Percentiles rank a stretch among this genome's conserved stretches.
Evolutionary conservation across 2,329 filamentous ascomycete genomes (phyloP).

Genomic region (Phialemonium atrogriseum): DNA sequence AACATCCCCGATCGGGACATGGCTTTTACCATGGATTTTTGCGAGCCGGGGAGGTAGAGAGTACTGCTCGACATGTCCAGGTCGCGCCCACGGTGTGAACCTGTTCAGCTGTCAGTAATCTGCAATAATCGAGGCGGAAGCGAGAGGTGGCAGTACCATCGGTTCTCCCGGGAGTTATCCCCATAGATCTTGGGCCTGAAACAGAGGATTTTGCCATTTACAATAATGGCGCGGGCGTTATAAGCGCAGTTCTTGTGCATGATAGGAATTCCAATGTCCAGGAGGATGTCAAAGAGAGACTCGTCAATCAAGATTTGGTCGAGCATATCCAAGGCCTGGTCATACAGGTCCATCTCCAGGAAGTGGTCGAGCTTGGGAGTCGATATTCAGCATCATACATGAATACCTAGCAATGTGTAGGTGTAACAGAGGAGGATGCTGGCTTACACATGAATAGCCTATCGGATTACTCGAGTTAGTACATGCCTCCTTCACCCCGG

Average conservation of each 20-base stretch:
- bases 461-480: no score
- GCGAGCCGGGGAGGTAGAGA: slow-evolving; percentile 52
- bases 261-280: slow-evolving; percentile 57
- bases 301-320: slow-evolving; percentile 51
- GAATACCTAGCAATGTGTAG: no score
- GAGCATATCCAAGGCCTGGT: slow-evolving; percentile 56
- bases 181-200: slow-evolving; percentile 43
- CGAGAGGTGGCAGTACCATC: slow-evolving; percentile 1
- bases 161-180: slow-evolving; percentile 53
- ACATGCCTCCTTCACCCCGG: no score
- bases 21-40: slow-evolving; percentile 34
- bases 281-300: slow-evolving; percentile 55
- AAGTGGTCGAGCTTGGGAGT: slow-evolving; percentile 53
- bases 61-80: slow-evolving; percentile 54
- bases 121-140: no score
- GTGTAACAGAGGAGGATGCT: no score
- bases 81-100: slow-evolving; percentile 56
- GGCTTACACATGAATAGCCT: no score
- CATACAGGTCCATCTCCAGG: slow-evolving; percentile 46
- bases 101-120: no score
- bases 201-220: slow-evolving; percentile 59
- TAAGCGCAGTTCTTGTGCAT: slow-evolving; percentile 54
- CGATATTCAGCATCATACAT: neutral
- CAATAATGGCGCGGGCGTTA: slow-evolving; percentile 57
- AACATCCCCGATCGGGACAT: slow-evolving; percentile 35